phyloP scores from a whole-genome alignment of 306 rosid species.

The Mimosa bimucronata region DNA sequence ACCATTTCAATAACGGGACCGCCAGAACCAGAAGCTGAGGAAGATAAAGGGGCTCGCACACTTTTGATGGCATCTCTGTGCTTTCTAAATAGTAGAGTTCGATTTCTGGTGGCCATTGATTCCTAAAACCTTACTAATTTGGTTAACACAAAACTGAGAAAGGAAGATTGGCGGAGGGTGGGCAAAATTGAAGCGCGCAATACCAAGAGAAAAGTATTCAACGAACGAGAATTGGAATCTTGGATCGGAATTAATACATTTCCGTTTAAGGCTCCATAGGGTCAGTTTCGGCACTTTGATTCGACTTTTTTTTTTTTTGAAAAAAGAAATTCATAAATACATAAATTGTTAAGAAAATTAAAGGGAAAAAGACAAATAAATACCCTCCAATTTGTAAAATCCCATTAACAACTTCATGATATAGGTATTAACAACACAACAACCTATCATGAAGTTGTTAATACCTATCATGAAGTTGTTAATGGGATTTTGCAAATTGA shows the following conservation, averaged over 20 bases:
- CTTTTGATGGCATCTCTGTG: constrained; percentile 81
- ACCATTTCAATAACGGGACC: constrained; percentile 81
- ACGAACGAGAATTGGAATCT: background rate
- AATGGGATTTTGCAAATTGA: too few species aligned
- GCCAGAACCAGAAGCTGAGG: constrained; percentile 59
- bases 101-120: constrained; percentile 80
- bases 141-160: background rate
- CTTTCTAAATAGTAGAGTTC: constrained; percentile 53
- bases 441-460: too few species aligned
- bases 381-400: too few species aligned
- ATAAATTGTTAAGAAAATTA: too few species aligned
- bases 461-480: too few species aligned
- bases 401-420: too few species aligned
- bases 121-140: background rate
- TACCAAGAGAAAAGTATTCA: background rate
- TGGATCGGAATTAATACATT: background rate
- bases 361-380: too few species aligned
- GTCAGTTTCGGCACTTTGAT: background rate
- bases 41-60: constrained; percentile 69
- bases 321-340: too few species aligned
- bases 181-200: background rate
- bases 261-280: background rate
- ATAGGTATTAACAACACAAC: too few species aligned
- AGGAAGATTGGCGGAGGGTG: background rate
- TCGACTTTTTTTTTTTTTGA: background rate